Conservation (phyloP, 345 rosid genomes). For the Euphorbia lathyris region DNA sequence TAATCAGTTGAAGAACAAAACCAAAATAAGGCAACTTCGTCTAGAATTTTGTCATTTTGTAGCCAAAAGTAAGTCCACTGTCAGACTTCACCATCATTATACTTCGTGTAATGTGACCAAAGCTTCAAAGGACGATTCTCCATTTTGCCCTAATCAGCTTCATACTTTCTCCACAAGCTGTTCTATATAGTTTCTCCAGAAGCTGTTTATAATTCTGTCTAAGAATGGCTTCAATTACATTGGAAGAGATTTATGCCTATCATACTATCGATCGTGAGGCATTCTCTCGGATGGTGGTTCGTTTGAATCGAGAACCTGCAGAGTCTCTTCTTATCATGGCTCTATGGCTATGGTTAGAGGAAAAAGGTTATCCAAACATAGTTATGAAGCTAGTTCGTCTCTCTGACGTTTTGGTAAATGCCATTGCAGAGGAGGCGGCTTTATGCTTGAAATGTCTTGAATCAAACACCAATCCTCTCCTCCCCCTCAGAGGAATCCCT, state of each 20-base stretch:
- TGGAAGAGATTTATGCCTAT: slow-evolving; percentile 31
- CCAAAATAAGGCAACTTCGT: too few species aligned
- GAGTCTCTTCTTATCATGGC: slow-evolving; percentile 41
- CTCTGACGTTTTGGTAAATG: slow-evolving; percentile 21
- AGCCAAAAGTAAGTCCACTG: too few species aligned
- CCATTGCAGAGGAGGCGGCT: slow-evolving; percentile 34
- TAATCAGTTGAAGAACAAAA: too few species aligned
- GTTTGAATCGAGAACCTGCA: slow-evolving; percentile 27
- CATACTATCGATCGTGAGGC: slow-evolving; percentile 39
- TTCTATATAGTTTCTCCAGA: too few species aligned
- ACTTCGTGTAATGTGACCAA: too few species aligned
- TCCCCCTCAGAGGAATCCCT: slow-evolving; percentile 17
- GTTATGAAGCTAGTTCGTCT: slow-evolving; percentile 22
- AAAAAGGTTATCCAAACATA: slow-evolving; percentile 35
- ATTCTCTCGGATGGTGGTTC: slow-evolving; percentile 41
- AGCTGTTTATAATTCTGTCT: too few species aligned
- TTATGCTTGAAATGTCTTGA: slow-evolving; percentile 24
- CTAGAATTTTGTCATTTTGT: too few species aligned
- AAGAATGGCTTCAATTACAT: slow-evolving; percentile 32
- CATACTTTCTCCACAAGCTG: too few species aligned
- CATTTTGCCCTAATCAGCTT: too few species aligned
- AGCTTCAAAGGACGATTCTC: too few species aligned
- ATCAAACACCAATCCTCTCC: background rate
- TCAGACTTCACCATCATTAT: too few species aligned
- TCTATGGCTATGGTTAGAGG: slow-evolving; percentile 51